Conservation (phyloP, 306 rosid species). For the Rosa lucieae region DNA sequence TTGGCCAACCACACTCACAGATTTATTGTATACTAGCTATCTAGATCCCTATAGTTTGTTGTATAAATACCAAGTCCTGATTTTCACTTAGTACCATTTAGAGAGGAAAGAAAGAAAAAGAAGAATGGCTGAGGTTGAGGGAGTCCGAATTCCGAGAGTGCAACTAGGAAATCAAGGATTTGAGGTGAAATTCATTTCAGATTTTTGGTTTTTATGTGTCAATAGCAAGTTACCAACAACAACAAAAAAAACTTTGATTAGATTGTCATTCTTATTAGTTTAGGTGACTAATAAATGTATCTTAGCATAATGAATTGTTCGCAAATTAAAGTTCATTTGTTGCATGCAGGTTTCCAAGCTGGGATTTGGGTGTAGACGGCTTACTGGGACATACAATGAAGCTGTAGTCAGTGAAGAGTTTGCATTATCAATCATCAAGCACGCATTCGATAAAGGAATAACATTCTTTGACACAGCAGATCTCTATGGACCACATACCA, state of each 20-base stretch:
- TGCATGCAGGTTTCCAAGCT: constrained; percentile 29
- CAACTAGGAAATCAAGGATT: constrained; percentile 55
- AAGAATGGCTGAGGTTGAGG: constrained; percentile 29
- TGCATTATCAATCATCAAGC: background rate
- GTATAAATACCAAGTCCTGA: too few species aligned
- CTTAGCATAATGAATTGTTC: background rate
- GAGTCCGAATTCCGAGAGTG: constrained; percentile 35
- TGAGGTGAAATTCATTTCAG: constrained; percentile 30
- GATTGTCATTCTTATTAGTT: too few species aligned
- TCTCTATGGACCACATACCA: background rate
- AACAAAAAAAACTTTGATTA: too few species aligned
- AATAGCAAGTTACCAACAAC: too few species aligned
- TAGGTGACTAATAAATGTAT: background rate
- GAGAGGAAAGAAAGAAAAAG: background rate
- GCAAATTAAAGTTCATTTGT: too few species aligned
- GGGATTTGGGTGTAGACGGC: constrained; percentile 12
- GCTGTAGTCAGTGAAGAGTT: constrained; percentile 16
- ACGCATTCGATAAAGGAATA: background rate
- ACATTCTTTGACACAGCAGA: background rate
- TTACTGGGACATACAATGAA: constrained; percentile 29
- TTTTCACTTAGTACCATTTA: too few species aligned
- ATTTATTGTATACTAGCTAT: too few species aligned
- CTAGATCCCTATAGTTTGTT: too few species aligned
- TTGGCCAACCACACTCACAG: too few species aligned
- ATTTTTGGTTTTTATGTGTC: background rate